phyloP scores from a whole-genome alignment of 805 yeast genomes.

The Ogataea methylovora region DNA sequence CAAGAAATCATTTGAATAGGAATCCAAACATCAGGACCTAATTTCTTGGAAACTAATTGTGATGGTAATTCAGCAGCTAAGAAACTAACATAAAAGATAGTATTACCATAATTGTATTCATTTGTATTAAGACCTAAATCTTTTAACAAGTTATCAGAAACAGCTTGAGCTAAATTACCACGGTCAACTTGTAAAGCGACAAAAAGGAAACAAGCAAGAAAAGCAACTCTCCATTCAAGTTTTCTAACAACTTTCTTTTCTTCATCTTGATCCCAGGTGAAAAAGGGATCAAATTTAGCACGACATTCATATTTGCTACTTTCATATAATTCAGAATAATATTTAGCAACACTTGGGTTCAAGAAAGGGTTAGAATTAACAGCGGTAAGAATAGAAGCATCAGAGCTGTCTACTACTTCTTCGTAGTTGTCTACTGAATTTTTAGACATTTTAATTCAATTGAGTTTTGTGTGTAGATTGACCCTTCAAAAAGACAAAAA shows the following conservation, averaged over 20 bases:
- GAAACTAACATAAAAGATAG: slow-evolving; percentile 40
- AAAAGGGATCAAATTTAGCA: slow-evolving; percentile 43
- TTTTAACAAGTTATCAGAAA: slow-evolving; percentile 41
- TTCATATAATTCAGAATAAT: slow-evolving; percentile 36
- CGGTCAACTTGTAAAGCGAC: slow-evolving; percentile 47
- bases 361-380: slow-evolving; percentile 32
- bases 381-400: no score
- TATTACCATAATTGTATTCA: slow-evolving; percentile 49
- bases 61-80: slow-evolving; percentile 52
- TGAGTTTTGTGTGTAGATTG: no score
- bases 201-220: slow-evolving; percentile 51
- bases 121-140: slow-evolving; percentile 43
- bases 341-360: slow-evolving; percentile 37
- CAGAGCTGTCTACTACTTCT: not conserved
- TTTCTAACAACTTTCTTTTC: slow-evolving; percentile 38
- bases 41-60: slow-evolving; percentile 45
- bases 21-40: slow-evolving; percentile 53
- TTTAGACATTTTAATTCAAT: no score
- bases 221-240: slow-evolving; percentile 43
- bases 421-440: not conserved
- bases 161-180: slow-evolving; percentile 40
- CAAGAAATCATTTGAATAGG: slow-evolving; percentile 45
- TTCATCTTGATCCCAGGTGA: slow-evolving; percentile 43
- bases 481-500: no score
- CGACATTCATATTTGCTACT: slow-evolving; percentile 41